Conservation (phyloP, 2,329 filamentous ascomycete species). For the Onygenales sp. region DNA sequence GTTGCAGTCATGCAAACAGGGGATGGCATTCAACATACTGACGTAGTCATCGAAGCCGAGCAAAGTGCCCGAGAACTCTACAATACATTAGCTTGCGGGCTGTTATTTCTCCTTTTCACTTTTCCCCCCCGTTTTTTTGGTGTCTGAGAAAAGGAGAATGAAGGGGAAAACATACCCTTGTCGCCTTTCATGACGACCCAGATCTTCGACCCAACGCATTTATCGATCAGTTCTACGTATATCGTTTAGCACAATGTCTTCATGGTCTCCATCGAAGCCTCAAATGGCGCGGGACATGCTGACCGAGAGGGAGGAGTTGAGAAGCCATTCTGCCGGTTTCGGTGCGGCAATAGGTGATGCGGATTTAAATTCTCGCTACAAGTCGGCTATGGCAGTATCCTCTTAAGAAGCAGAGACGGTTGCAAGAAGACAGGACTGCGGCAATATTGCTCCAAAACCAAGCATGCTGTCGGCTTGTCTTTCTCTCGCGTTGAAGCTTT, state of each 20-base stretch:
- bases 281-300: constrained; percentile 11
- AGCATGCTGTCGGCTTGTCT: no score
- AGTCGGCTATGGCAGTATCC: neutral
- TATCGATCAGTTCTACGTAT: constrained; percentile 82
- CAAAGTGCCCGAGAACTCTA: constrained; percentile 91
- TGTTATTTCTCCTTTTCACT: no score
- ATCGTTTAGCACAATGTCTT: neutral
- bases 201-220: constrained; percentile 94
- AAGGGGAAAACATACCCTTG: constrained; percentile 56
- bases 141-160: constrained; percentile 1
- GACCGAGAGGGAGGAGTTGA: constrained; percentile 64
- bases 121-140: no score
- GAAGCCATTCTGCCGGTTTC: constrained; percentile 49
- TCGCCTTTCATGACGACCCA: constrained; percentile 99
- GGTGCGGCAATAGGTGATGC: no score
- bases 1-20: neutral
- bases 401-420: no score
- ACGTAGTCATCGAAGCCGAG: constrained; percentile 99
- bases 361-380: neutral
- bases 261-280: constrained; percentile 7
- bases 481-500: no score
- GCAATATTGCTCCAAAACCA: no score
- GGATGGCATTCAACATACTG: constrained; percentile 58
- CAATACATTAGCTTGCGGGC: constrained; percentile 9
- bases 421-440: no score